Percentiles rank a stretch among this genome's conserved stretches.
These are phyloP conservation scores for Apiosordaria backusii DNA, from an alignment of 495 filamentous ascomycete species.

Conservation along the genomic window DNA sequence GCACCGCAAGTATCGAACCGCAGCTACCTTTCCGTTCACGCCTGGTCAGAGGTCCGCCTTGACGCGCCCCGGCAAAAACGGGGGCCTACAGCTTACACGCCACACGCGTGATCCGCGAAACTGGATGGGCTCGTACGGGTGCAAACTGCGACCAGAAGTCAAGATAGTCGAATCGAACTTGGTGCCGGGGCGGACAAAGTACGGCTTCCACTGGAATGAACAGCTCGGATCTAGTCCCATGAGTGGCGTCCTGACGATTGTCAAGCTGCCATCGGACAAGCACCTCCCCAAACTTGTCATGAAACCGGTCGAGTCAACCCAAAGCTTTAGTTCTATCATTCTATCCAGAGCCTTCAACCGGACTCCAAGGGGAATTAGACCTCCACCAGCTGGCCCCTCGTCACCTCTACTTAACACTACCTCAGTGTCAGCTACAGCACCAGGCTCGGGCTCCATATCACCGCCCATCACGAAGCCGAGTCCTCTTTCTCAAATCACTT, in stretches of 20 bases:
- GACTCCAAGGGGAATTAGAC: not conserved
- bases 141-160: slow-evolving; percentile 13
- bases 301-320: not conserved
- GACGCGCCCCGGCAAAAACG: slow-evolving; percentile 8
- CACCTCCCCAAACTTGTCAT: not conserved
- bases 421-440: not conserved
- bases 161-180: not conserved
- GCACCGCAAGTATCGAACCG: slow-evolving; percentile 19
- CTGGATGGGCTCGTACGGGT: slow-evolving; percentile 19
- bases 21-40: slow-evolving; percentile 22
- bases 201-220: not conserved
- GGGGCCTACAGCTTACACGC: slow-evolving; percentile 9
- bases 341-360: not conserved
- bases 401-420: not conserved
- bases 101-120: slow-evolving; percentile 16
- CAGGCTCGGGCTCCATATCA: not conserved
- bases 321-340: not conserved
- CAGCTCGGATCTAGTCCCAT: not conserved
- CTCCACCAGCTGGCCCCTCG: not conserved
- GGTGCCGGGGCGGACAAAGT: not conserved
- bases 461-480: not conserved
- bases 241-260: not conserved
- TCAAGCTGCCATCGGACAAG: not conserved
- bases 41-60: slow-evolving; percentile 23
- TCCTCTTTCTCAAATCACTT: not conserved